Conservation (phyloP, 2,329 filamentous ascomycete genomes). For the Alternaria metachromatica region DNA sequence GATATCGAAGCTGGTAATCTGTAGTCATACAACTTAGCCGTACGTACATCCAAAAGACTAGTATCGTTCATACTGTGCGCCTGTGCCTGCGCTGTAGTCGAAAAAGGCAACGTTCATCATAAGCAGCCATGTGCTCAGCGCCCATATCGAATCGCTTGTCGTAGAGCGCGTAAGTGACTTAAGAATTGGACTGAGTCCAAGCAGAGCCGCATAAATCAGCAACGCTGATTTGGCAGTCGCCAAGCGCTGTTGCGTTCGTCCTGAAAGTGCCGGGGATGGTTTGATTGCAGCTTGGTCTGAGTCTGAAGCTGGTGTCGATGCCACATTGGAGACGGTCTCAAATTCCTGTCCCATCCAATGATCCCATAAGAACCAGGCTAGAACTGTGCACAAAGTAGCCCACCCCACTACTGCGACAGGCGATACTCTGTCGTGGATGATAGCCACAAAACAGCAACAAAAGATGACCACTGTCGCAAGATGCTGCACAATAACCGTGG, state of each 20-base stretch:
- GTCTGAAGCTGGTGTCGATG: conserved; percentile 6
- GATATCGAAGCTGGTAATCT: conserved; percentile 79
- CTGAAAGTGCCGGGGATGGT: conserved; percentile 53
- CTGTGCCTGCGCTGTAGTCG: conserved; percentile 80
- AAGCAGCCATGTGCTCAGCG: conserved; percentile 90
- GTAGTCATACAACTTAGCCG: conserved; percentile 16
- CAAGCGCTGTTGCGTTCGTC: conserved; percentile 68
- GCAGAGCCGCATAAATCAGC: conserved; percentile 89
- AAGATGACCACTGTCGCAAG: conserved; percentile 95
- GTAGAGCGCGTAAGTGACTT: conserved; percentile 96
- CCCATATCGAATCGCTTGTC: conserved; percentile 95
- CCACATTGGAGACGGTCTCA: conserved; percentile 51
- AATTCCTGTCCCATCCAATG: conserved; percentile 82
- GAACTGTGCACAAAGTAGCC: conserved; percentile 80
- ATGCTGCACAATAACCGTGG: conserved; percentile 95
- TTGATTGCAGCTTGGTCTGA: not conserved
- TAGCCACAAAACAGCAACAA: conserved; percentile 89
- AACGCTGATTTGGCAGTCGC: conserved; percentile 90
- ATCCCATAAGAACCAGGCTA: conserved; percentile 92
- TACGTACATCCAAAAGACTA: not conserved
- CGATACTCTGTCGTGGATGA: conserved; percentile 84
- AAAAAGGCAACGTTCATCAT: conserved; percentile 98
- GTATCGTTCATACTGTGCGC: conserved; percentile 53
- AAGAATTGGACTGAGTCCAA: conserved; percentile 91
- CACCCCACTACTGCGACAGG: conserved; percentile 88